phyloP scores from a whole-genome alignment of 139 green algal genomes.

The Chlorella sorokiniana region DNA sequence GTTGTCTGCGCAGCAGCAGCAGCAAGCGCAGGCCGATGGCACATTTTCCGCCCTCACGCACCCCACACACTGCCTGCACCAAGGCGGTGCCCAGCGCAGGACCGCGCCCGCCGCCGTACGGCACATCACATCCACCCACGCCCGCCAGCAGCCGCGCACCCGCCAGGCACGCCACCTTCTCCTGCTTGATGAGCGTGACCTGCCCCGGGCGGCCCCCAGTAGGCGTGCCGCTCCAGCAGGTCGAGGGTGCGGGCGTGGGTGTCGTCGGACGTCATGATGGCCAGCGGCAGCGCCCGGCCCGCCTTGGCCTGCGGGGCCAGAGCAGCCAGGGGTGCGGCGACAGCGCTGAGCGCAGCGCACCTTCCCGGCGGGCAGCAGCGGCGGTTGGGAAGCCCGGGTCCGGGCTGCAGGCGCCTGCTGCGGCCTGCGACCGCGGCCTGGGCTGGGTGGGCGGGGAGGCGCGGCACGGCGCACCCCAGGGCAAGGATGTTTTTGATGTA shows the following conservation, averaged over 20 bases:
- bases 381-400: too few relatives aligned
- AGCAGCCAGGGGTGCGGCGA: neutral
- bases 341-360: neutral
- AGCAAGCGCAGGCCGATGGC: neutral
- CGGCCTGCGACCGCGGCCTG: too few relatives aligned
- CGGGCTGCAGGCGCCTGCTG: too few relatives aligned
- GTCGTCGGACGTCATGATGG: constrained; percentile 99
- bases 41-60: too few relatives aligned
- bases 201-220: constrained; percentile 88
- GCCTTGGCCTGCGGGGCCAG: constrained; percentile 33
- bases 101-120: too few relatives aligned
- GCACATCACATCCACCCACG: neutral
- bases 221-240: constrained; percentile 81
- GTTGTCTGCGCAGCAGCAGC: constrained; percentile 76
- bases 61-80: too few relatives aligned
- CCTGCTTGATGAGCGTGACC: constrained; percentile 93
- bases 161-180: constrained; percentile 96
- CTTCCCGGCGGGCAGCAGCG: too few relatives aligned
- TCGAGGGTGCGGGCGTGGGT: constrained; percentile 85
- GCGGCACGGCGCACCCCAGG: constrained; percentile 59
- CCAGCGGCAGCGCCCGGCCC: constrained; percentile 76
- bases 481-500: constrained; percentile 93
- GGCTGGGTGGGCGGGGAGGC: too few relatives aligned
- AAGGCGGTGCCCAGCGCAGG: too few relatives aligned
- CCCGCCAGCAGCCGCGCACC: neutral